Percentiles rank a stretch among this genome's conserved stretches.
Conservation (phyloP, 1,284 basidiomycete species). For the Fistulina hepatica region DNA sequence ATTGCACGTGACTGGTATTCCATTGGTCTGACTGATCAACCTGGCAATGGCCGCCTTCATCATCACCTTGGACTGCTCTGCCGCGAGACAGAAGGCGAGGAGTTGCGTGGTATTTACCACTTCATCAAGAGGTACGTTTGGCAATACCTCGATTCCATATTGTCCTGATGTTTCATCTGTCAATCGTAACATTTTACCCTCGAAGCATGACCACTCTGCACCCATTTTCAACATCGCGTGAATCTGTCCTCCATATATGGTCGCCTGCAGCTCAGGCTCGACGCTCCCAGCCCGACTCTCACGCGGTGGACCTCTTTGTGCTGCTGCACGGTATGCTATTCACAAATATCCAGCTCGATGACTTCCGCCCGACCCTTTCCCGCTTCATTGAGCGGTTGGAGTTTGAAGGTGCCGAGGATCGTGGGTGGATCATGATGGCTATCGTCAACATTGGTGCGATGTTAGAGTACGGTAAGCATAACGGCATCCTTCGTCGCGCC, state of each 20-base stretch:
- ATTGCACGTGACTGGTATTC: constrained; percentile 93
- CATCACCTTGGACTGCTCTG: constrained; percentile 89
- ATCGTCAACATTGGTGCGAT: constrained; percentile 73
- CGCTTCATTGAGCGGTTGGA: constrained; percentile 81
- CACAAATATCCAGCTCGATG: constrained; percentile 88
- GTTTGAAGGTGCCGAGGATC: constrained; percentile 71
- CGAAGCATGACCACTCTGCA: constrained; percentile 80
- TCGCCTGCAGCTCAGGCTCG: constrained; percentile 63
- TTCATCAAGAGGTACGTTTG: constrained; percentile 86
- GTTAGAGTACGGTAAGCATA: constrained; percentile 81
- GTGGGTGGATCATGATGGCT: constrained; percentile 96
- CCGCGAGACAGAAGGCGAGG: constrained; percentile 72
- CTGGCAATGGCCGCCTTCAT: constrained; percentile 86
- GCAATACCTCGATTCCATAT: too few species aligned
- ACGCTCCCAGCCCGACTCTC: constrained; percentile 66
- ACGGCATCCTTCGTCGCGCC: constrained; percentile 56
- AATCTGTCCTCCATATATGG: constrained; percentile 82
- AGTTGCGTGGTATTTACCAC: constrained; percentile 84
- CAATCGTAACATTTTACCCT: constrained; percentile 7
- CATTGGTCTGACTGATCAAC: constrained; percentile 76
- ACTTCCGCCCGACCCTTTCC: constrained; percentile 72
- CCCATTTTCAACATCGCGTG: constrained; percentile 77
- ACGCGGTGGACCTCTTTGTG: constrained; percentile 76
- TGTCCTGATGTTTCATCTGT: constrained; percentile 4
- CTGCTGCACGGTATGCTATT: constrained; percentile 93